Conservation (phyloP, 2,329 filamentous ascomycete species). For the Lomentospora prolificans region DNA sequence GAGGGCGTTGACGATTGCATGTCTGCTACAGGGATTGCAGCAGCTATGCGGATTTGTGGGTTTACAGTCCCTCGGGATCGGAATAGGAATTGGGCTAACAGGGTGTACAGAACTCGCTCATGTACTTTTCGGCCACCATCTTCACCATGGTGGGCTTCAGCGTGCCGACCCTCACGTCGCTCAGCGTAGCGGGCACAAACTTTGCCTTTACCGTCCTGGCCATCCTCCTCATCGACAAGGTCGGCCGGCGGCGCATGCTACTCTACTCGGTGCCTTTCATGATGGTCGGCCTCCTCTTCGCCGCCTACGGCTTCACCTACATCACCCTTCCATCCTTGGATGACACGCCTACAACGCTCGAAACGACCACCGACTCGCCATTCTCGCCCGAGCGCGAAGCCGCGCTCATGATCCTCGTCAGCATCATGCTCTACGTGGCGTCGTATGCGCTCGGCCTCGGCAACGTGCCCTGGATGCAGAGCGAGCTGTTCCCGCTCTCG, state of each 20-base stretch:
- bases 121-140: conserved; percentile 84
- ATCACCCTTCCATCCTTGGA: conserved; percentile 34
- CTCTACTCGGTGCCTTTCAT: conserved; percentile 80
- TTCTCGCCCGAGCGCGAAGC: conserved; percentile 20
- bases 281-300: conserved; percentile 60
- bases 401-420: conserved; percentile 54
- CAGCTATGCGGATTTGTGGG: conserved; percentile 76
- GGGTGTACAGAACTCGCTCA: conserved; percentile 75
- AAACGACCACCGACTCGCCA: conserved; percentile 10
- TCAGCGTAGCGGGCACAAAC: conserved; percentile 75
- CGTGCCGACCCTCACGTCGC: conserved; percentile 68
- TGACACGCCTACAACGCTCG: conserved; percentile 11
- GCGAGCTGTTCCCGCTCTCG: conserved; percentile 74
- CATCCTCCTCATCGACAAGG: conserved; percentile 65
- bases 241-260: conserved; percentile 71
- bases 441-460: conserved; percentile 81
- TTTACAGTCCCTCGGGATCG: too few relatives aligned
- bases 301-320: conserved; percentile 62
- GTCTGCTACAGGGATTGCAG: conserved; percentile 76
- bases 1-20: conserved; percentile 73
- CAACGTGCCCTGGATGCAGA: conserved; percentile 94
- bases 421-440: conserved; percentile 76
- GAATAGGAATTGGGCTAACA: too few relatives aligned
- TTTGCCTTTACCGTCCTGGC: conserved; percentile 71
- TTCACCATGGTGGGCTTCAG: conserved; percentile 69